Evolutionary conservation across 495 filamentous ascomycete species (phyloP), one percentile per base, ranked within the genome.

Genomic region (Aspergillus olivimuriae): DNA sequence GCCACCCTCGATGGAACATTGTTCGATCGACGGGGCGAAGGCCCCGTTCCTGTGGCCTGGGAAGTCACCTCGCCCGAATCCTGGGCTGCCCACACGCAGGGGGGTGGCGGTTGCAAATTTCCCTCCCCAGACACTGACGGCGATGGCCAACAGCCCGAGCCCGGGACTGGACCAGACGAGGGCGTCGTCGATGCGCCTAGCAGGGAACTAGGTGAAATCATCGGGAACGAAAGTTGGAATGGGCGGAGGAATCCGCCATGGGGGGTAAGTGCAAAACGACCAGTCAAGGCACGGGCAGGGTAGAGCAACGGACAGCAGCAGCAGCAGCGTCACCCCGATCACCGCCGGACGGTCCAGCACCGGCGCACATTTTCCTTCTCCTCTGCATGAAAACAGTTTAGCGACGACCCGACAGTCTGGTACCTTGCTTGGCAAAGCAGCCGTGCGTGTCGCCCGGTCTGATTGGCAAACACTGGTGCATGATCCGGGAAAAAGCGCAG

Each of bases 401-500:
- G 59, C 42, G 30, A 46, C 41, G 59, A 49, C 60, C 60, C 60
- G 60, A 58, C 60, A 60, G 56, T 58, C 48, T 58, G 59, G 60
- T 57, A 57, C 45, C 53, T 53, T 47, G 50, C 53, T 62, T 60
- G 57, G 57, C 58, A 46, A 58, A 47, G 41, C 39, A 52, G 56
- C 59, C 55, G 56, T 60, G 59, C 57, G 60, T 54, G 50, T 61
- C 55, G 46, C 50, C 49, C 46, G 33, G 41, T 43, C 34, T 55
- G 55, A 52, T 50, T 50, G 52, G 50, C 35, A 53, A 51, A 55
- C 56, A 59, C 50, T 53, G 52, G 50, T 50, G 49, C 56, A 48
- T 17, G 12, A 43, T 41, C 45, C 37, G 44, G 34, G 24, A 20
- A 21, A 40, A 39, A 52, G 18, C 34, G 15, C 26, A 34, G 38